A percentile compares a stretch with the other conserved stretches of the same genome.
phyloP scores from a whole-genome alignment of 2,329 filamentous ascomycete species.

The Hymenoscyphus scutula region DNA sequence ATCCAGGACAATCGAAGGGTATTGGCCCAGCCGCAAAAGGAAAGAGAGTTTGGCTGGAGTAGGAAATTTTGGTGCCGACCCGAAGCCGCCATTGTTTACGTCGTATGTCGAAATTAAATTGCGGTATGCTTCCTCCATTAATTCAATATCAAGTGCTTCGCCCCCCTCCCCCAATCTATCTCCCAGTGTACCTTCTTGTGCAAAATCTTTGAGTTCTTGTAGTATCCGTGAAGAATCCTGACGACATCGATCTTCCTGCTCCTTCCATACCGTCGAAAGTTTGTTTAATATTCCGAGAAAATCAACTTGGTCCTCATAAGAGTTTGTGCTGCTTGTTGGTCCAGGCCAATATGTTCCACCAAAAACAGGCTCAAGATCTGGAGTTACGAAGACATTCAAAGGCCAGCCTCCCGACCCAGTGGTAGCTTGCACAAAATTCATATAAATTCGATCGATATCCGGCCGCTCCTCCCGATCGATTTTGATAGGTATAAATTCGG shows the following conservation, averaged over 20 bases:
- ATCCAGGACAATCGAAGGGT: constrained; percentile 71
- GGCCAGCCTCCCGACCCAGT: constrained; percentile 92
- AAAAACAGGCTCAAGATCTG: constrained; percentile 89
- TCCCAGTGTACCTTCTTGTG: constrained; percentile 76
- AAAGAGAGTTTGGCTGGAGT: constrained; percentile 84
- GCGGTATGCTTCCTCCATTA: constrained; percentile 84
- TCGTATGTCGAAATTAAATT: constrained; percentile 83
- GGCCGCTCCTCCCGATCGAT: constrained; percentile 92
- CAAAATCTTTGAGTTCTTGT: constrained; percentile 78
- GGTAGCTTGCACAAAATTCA: constrained; percentile 96
- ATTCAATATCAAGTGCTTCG: constrained; percentile 80
- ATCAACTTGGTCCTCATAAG: constrained; percentile 59
- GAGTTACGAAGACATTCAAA: constrained; percentile 93
- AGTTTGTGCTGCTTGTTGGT: constrained; percentile 40
- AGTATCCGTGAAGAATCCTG: constrained; percentile 82
- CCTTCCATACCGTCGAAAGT: constrained; percentile 71
- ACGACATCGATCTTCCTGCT: constrained; percentile 78
- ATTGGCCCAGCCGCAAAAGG: constrained; percentile 70
- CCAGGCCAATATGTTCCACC: constrained; percentile 92
- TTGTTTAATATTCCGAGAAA: constrained; percentile 83
- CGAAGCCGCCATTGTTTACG: constrained; percentile 75
- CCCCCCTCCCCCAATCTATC: constrained; percentile 42
- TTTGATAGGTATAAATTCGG: constrained; percentile 85
- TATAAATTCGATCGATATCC: constrained; percentile 93
- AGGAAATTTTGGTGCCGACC: constrained; percentile 78